Base-by-base conservation (phyloP, 805 yeast genomes). In the Ogataea trehalophila region DNA sequence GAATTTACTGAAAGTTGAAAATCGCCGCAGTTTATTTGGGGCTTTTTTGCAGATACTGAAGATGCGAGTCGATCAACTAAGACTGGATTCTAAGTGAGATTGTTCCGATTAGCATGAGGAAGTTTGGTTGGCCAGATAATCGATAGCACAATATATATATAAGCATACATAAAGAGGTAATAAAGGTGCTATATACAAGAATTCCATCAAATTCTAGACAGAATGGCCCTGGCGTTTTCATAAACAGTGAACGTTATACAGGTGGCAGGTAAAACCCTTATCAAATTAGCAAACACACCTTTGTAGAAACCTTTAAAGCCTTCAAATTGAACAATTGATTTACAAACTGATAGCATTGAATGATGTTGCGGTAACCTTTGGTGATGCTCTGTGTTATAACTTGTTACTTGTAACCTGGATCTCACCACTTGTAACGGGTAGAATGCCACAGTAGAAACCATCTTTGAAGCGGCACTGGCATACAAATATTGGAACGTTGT, bases 251-350 rank as follows among this genome's bases (percentile, higher is more conserved):
- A 89, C 0, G 98, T 94, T 13, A 91, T 77, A 60, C 96, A 87
- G 4, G 97, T 91, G 1, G 97, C 90, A 0, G 99, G 99, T 5
- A 94, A 74, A 0, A 92, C 96, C 41, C 98, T 72, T 1, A 87
- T 49, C 16, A 92, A 61, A 53, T 90, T 91, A 1, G 96, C 85
- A 2, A 80, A 67, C 16, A 94, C 65, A 0, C 99, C 99, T 55
- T 85, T 83, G 63, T 94, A 94, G 51, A 91, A 85, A 0, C 90
- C 96, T 13, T 58, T 51, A 4, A 78, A 11, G 0, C 94, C 92
- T 47, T 82, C 86, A 2, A 61, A 58, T 1, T 39, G 35, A 56
- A 74, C 73, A 2, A 87, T 69, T 15, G 63, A 57, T 11, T 38
- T 44, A 2, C 73, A 56, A 9, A 81, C 73, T 2, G 54, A 43